phyloP scores from a whole-genome alignment of 495 filamentous ascomycete species.

The Penicillium taxi region DNA sequence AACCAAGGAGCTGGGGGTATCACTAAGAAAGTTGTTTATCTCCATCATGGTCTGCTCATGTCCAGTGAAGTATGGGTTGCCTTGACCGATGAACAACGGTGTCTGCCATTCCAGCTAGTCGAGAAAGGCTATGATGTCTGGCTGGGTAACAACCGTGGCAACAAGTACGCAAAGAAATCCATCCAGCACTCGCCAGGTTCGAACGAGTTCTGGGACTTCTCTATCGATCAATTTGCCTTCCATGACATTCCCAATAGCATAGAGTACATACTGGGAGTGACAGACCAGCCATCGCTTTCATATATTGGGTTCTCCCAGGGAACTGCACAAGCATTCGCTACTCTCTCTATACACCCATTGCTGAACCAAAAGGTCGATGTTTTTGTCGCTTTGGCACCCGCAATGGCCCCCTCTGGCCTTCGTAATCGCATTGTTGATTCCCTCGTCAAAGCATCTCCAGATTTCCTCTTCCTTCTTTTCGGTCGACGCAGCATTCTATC shows the following conservation, averaged over 20 bases:
- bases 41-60: constrained; percentile 96
- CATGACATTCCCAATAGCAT: constrained; percentile 95
- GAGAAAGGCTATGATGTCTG: constrained; percentile 95
- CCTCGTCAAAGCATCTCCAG: constrained; percentile 86
- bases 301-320: constrained; percentile 98
- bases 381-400: constrained; percentile 94
- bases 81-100: constrained; percentile 75
- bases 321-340: constrained; percentile 92
- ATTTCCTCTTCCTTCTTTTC: constrained; percentile 88
- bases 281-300: constrained; percentile 73
- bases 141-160: constrained; percentile 95
- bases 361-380: constrained; percentile 92
- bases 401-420: constrained; percentile 91
- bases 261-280: constrained; percentile 79
- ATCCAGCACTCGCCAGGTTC: constrained; percentile 63
- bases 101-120: constrained; percentile 80
- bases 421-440: constrained; percentile 83
- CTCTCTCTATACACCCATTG: constrained; percentile 84
- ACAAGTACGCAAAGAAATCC: constrained; percentile 97
- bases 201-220: constrained; percentile 88
- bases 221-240: constrained; percentile 96
- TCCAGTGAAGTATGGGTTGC: constrained; percentile 99
- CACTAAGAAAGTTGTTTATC: constrained; percentile 80
- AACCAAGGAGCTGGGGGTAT: constrained; percentile 64
- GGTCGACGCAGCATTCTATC: constrained; percentile 89